Evolutionary conservation across 1,139 yeast genomes (phyloP).

Genomic region (Candida glucosophila): DNA sequence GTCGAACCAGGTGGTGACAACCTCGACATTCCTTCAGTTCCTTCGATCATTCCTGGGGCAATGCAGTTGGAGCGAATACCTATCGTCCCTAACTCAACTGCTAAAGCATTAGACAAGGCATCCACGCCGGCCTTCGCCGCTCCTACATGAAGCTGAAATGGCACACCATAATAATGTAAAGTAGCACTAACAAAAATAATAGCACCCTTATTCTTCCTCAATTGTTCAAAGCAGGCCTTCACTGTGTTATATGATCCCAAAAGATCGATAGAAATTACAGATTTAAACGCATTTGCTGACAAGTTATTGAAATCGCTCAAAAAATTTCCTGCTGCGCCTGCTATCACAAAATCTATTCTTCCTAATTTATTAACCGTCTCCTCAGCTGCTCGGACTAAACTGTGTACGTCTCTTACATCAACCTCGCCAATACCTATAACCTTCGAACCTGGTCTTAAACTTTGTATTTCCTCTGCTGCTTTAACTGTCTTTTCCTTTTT

Average conservation of each 20-base stretch:
- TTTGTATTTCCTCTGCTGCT: slow-evolving; percentile 59
- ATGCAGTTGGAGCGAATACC: slow-evolving; percentile 76
- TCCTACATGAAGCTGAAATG: slow-evolving; percentile 78
- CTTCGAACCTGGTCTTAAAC: slow-evolving; percentile 48
- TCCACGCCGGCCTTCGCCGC: slow-evolving; percentile 95
- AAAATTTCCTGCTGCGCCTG: slow-evolving; percentile 96
- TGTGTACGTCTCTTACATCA: slow-evolving; percentile 66
- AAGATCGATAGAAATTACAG: slow-evolving; percentile 77
- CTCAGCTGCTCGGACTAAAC: slow-evolving; percentile 53
- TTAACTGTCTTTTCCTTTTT: slow-evolving; percentile 51
- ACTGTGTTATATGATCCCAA: slow-evolving; percentile 82
- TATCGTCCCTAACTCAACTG: slow-evolving; percentile 82
- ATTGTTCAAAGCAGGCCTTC: slow-evolving; percentile 66
- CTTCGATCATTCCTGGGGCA: slow-evolving; percentile 82
- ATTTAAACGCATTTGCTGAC: slow-evolving; percentile 77
- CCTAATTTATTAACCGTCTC: slow-evolving; percentile 60
- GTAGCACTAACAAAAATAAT: slow-evolving; percentile 82
- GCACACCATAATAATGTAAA: slow-evolving; percentile 77
- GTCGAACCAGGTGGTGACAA: slow-evolving; percentile 26
- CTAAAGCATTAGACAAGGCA: slow-evolving; percentile 71
- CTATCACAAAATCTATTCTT: slow-evolving; percentile 72
- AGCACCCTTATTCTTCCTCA: slow-evolving; percentile 57
- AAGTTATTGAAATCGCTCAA: slow-evolving; percentile 69
- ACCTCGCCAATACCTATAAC: slow-evolving; percentile 62
- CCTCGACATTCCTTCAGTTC: slow-evolving; percentile 72